Conservation (phyloP, 2,329 filamentous ascomycete genomes). For the Geoglossum cookeanum region DNA sequence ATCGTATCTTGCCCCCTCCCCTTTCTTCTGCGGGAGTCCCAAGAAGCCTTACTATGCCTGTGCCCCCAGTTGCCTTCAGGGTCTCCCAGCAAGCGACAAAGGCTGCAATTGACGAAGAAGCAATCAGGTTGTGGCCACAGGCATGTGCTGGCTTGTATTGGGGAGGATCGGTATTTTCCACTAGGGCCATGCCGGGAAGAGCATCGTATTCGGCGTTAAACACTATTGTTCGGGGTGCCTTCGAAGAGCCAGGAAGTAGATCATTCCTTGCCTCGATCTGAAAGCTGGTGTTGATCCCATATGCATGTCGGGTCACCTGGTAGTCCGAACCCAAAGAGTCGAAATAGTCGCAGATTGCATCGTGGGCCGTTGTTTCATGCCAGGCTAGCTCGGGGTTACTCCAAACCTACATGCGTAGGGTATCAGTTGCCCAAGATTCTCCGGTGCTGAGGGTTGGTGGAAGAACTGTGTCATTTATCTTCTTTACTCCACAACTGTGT, state of each 20-base stretch:
- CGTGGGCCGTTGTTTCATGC: not conserved
- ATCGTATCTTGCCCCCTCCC: conserved; percentile 31
- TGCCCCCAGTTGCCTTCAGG: conserved; percentile 23
- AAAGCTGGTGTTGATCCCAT: not conserved
- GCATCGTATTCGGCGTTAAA: not conserved
- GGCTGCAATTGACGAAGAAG: conserved; percentile 27
- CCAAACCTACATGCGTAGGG: not conserved
- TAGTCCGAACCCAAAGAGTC: not conserved
- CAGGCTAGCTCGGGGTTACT: not conserved
- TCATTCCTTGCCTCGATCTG: not conserved
- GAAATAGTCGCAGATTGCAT: not conserved
- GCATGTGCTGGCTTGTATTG: conserved; percentile 20
- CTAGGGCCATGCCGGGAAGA: not conserved
- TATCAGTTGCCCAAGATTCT: not conserved
- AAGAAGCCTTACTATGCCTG: conserved; percentile 27
- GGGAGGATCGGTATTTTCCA: not conserved
- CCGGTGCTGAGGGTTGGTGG: not conserved
- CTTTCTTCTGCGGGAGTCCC: conserved; percentile 37
- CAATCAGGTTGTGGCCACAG: conserved; percentile 37
- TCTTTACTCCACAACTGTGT: not conserved
- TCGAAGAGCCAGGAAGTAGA: not conserved
- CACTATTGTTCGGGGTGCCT: not conserved
- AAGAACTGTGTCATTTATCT: not conserved
- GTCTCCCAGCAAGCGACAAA: conserved; percentile 28
- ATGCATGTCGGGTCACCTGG: not conserved